Percentiles rank a stretch among this genome's conserved stretches.
These are phyloP conservation scores for Hypoxylon fuscum DNA, from an alignment of 495 filamentous ascomycete species.

Conservation along the genomic window DNA sequence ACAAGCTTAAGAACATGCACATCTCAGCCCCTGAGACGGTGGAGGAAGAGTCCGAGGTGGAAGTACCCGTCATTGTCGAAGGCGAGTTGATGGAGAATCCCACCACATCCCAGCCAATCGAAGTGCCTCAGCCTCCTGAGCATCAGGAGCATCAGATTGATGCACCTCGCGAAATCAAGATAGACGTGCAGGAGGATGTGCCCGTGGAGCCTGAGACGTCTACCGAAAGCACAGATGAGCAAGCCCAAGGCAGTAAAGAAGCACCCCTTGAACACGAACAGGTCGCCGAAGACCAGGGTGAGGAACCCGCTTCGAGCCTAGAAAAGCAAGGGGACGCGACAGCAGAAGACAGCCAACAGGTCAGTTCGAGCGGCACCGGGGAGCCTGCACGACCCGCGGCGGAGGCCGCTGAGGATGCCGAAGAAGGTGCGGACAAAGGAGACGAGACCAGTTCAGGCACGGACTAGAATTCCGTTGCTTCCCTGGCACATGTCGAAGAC, in stretches of 20 bases:
- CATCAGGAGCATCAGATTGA: conserved; percentile 4
- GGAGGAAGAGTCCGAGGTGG: conserved; percentile 52
- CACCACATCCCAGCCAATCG: conserved; percentile 11
- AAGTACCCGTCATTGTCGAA: conserved; percentile 58
- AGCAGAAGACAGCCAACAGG: conserved; percentile 15
- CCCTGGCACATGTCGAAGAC: conserved; percentile 31
- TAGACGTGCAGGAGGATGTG: conserved; percentile 35
- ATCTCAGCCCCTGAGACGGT: conserved; percentile 49
- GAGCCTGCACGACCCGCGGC: conserved; percentile 6
- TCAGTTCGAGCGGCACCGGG: conserved; percentile 8
- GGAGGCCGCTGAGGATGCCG: conserved; percentile 30
- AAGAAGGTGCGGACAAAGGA: conserved; percentile 18
- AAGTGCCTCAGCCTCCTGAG: conserved; percentile 9
- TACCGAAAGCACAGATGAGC: conserved; percentile 30
- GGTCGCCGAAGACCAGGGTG: conserved; percentile 39
- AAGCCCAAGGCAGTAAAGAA: conserved; percentile 30
- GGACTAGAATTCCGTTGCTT: conserved; percentile 40
- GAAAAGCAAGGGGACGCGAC: conserved; percentile 30
- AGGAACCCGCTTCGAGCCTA: conserved; percentile 32
- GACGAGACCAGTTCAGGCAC: conserved; percentile 26
- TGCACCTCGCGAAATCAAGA: conserved; percentile 12
- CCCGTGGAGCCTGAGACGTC: conserved; percentile 33
- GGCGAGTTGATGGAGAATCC: conserved; percentile 40
- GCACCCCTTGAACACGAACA: conserved; percentile 35
- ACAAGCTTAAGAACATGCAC: conserved; percentile 50